Evolutionary conservation across 352 stramenopile genomes (phyloP).

Genomic region (Phytophthora chlamydospora): DNA sequence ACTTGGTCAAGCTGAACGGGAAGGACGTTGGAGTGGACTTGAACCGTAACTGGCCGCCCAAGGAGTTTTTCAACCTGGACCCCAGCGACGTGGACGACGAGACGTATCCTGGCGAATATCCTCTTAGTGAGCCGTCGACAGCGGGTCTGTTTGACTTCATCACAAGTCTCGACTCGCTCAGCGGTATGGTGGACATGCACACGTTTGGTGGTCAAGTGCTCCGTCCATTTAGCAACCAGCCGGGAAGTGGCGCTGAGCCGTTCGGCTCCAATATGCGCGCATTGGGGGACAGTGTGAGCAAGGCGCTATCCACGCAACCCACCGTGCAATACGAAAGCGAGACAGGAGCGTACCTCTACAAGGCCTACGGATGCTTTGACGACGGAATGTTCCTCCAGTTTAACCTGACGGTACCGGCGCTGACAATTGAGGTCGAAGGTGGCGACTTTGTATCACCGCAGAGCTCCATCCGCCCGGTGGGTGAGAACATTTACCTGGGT

Average conservation of each 20-base stretch:
- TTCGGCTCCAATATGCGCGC: conserved; percentile 57
- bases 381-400: conserved; percentile 62
- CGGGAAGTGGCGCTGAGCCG: conserved; percentile 41
- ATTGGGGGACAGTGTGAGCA: conserved; percentile 51
- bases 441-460: conserved; percentile 70
- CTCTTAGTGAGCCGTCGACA: conserved; percentile 66
- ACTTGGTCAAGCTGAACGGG: conserved; percentile 39
- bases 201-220: conserved; percentile 63
- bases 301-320: conserved; percentile 49
- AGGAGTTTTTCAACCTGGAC: conserved; percentile 64
- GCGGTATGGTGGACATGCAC: conserved; percentile 72
- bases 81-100: conserved; percentile 44
- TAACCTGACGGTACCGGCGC: conserved; percentile 65
- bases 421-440: conserved; percentile 78
- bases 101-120: conserved; percentile 60
- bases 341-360: conserved; percentile 59
- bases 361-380: conserved; percentile 75
- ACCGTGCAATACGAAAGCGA: conserved; percentile 59
- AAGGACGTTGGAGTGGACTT: conserved; percentile 65
- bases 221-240: conserved; percentile 67
- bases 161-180: conserved; percentile 43
- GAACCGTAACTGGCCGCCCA: conserved; percentile 73
- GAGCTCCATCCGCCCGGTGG: conserved; percentile 62
- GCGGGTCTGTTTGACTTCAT: conserved; percentile 64
- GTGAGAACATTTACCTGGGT: conserved; percentile 58